A percentile compares a stretch with the other conserved stretches of the same genome.
Evolutionary conservation across 2,329 filamentous ascomycete species (phyloP).

Genomic region (Cordyceps pruinosa): DNA sequence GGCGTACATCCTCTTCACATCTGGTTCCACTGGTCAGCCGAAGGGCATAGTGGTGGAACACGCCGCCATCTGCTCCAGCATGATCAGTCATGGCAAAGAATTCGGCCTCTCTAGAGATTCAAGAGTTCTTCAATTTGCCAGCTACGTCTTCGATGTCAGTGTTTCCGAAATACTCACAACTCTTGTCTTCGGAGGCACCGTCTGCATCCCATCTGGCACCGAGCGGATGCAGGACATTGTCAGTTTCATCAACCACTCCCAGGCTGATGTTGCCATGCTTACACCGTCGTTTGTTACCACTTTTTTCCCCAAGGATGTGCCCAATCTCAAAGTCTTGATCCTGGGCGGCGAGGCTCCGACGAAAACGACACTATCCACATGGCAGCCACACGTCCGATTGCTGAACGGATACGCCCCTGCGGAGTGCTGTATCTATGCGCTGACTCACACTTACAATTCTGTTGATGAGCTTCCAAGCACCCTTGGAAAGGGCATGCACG

Average conservation of each 20-base stretch:
- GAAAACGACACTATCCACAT: too few relatives aligned
- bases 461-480: too few relatives aligned
- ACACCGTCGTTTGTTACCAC: constrained; percentile 39
- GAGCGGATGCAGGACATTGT: constrained; percentile 38
- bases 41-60: constrained; percentile 35
- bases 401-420: not conserved
- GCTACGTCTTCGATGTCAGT: constrained; percentile 44
- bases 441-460: too few relatives aligned
- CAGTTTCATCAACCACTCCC: too few relatives aligned
- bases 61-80: constrained; percentile 44
- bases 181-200: constrained; percentile 43
- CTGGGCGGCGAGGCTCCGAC: too few relatives aligned
- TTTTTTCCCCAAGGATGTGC: too few relatives aligned
- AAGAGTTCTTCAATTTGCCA: constrained; percentile 46
- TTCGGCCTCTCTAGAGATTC: constrained; percentile 40
- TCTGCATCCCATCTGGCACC: constrained; percentile 46
- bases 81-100: constrained; percentile 39
- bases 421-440: not conserved
- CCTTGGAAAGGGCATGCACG: constrained; percentile 9
- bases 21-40: constrained; percentile 22
- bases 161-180: constrained; percentile 38
- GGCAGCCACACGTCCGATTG: too few relatives aligned
- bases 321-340: too few relatives aligned
- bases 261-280: too few relatives aligned
- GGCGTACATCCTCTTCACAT: constrained; percentile 24